Conservation (phyloP, 2,329 filamentous ascomycete species). For the Teratosphaeria pseudoeucalypti region DNA sequence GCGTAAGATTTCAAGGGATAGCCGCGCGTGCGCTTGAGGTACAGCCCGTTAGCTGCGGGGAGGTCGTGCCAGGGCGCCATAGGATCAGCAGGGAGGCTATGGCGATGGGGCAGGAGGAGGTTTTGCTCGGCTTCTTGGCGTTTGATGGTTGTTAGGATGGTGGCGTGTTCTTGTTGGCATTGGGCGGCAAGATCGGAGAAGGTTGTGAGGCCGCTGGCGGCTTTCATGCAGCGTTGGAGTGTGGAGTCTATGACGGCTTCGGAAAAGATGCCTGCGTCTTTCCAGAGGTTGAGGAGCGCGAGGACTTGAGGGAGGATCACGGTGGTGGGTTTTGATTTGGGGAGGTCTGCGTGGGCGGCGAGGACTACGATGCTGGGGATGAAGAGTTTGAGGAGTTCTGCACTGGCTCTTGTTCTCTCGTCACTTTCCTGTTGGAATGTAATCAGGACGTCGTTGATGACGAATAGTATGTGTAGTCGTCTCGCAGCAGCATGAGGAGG, state of each 20-base stretch:
- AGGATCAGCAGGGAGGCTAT: conserved; percentile 17
- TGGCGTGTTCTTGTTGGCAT: neutral
- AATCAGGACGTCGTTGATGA: conserved; percentile 12
- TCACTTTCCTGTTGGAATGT: neutral
- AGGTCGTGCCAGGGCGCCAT: conserved; percentile 22
- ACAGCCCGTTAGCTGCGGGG: conserved; percentile 22
- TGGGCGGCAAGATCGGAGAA: neutral
- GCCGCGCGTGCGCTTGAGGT: conserved; percentile 19
- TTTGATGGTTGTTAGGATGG: neutral
- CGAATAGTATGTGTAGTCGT: conserved; percentile 14
- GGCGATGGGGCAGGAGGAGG: conserved; percentile 13
- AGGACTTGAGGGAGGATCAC: neutral
- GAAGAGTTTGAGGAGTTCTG: neutral
- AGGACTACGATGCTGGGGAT: neutral
- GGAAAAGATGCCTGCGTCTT: neutral
- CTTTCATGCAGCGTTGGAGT: neutral
- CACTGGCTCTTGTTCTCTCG: neutral
- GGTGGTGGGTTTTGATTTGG: neutral
- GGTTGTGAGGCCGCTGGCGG: neutral
- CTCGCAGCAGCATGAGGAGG: conserved; percentile 10
- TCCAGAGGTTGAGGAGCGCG: neutral
- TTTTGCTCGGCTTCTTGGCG: neutral
- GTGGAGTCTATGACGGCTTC: neutral
- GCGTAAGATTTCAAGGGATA: conserved; percentile 18
- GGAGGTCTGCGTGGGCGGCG: neutral